Evolutionary conservation across 1,139 yeast genomes (phyloP), one percentile per base, ranked within the genome.

Genomic region (Suhomyces guaymorum): DNA sequence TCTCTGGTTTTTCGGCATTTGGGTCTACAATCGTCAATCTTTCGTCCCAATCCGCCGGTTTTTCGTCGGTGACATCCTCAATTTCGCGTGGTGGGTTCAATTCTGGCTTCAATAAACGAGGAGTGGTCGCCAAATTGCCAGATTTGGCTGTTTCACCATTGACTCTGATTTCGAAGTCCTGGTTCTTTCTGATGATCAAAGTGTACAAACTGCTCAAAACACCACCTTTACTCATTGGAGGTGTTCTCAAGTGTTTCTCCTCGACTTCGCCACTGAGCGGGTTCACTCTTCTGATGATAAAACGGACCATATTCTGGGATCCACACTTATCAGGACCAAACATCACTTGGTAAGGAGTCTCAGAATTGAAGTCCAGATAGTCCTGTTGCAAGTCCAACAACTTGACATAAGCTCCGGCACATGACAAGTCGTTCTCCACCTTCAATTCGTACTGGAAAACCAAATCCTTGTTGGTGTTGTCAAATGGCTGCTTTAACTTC

Each of bases 301-400:
- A 78, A 52, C 85, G 95, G 18, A 89, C 80, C 59, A 80, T 82
- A 63, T 88, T 85, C 30, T 82, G 75, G 32, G 80, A 59, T 3
- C 95, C 95, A 64, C 97, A 90, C 56, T 73, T 76, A 61, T 90
- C 97, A 23, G 97, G 97, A 16, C 97, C 97, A 68, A 90, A 90
- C 94, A 89, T 84, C 45, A 90, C 61, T 55, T 83, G 88, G 62
- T 82, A 88, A 1, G 90, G 85, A 5, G 95, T 73, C 15, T 72
- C 77, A 42, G 76, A 73, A 47, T 65, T 68, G 60, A 84, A 80
- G 50, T 67, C 71, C 4, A 39, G 42, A 22, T 56, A 55, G 42
- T 66, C 63, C 8, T 60, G 63, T 4, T 65, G 75, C 7, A 65
- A 65, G 23, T 79, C 69, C 37, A 89, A 65, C 32, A 89, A 66